Conservation (phyloP, 441 rosid species). For the Erodium texanum region DNA sequence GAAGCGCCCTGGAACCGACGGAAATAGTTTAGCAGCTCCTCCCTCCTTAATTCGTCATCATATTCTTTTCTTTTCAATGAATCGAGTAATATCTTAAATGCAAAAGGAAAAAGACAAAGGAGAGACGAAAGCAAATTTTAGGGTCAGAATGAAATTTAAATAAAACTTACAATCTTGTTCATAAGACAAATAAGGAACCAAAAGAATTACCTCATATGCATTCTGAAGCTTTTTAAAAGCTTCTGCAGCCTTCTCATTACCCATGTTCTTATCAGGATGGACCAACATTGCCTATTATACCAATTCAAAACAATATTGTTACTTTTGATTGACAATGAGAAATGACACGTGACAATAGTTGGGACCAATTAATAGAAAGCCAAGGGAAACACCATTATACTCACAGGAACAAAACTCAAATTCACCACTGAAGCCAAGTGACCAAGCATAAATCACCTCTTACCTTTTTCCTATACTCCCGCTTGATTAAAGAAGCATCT, state of each 20-base stretch:
- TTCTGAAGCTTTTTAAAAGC: slow-evolving; percentile 98
- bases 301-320: slow-evolving; percentile 14
- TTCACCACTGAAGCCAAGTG: not conserved
- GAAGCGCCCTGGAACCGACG: slow-evolving; percentile 64
- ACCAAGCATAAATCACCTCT: slow-evolving; percentile 14
- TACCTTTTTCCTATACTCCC: slow-evolving; percentile 94
- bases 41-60: slow-evolving; percentile 79
- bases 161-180: not conserved
- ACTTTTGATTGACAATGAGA: not conserved
- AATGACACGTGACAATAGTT: not conserved
- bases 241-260: slow-evolving; percentile 93
- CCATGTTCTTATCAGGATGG: slow-evolving; percentile 99
- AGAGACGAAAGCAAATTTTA: slow-evolving; percentile 14
- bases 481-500: slow-evolving; percentile 63
- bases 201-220: slow-evolving; percentile 70
- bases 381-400: not conserved
- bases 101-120: not conserved
- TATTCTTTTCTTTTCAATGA: slow-evolving; percentile 70
- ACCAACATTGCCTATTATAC: slow-evolving; percentile 80
- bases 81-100: slow-evolving; percentile 64
- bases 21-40: slow-evolving; percentile 68
- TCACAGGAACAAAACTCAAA: not conserved
- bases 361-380: slow-evolving; percentile 12
- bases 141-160: slow-evolving; percentile 10
- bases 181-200: slow-evolving; percentile 16